Base-by-base conservation (phyloP, 148 eudicot species). In the Nyssa sinensis region DNA sequence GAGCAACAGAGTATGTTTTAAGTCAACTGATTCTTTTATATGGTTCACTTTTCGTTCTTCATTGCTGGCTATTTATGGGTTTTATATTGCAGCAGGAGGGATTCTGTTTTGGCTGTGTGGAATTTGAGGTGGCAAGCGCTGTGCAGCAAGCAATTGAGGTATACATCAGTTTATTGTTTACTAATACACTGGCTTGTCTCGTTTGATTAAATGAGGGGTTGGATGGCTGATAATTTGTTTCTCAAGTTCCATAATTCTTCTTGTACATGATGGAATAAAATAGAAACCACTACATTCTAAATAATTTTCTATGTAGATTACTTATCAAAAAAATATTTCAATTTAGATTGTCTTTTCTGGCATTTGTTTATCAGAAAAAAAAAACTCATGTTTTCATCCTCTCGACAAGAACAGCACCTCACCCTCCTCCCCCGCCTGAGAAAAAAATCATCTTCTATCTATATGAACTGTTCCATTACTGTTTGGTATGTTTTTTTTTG, bases 61-160 rank as follows among this genome's bases (percentile, higher is more conserved):
- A 39, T 70, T 12, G n/a, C 69, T 65, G 44, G 74, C 17, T 72
- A 17, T 59, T 65, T 53, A 73, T 61, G 23, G 58, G 32, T 74
- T 47, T 61, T 77, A 16, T 64, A 17, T 82, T 76, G 61, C 80
- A 72, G 76, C 82, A 81, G 71, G 87, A 95, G 83, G 90, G 84
- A 29, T 84, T 85, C 58, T 88, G 93, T 63, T 92, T 89, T 74
- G 99, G 97, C 35, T 95, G 93, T 88, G 94, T 95, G 79, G 97
- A 95, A 75, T 95, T 89, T 77, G 99, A 95, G 87, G 86, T 55
- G 69, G 90, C 88, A 33, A 83, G 23, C 60, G 85, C 98, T 66
- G 93, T 81, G 47, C 88, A 79, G 74, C 86, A 83, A 70, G 97
- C 99, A 71, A 75, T 93, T 49, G 88, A 95, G 99, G 99, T 95